Base-by-base conservation (phyloP, 2,329 filamentous ascomycete genomes). In the Hypoxylon sp. region DNA sequence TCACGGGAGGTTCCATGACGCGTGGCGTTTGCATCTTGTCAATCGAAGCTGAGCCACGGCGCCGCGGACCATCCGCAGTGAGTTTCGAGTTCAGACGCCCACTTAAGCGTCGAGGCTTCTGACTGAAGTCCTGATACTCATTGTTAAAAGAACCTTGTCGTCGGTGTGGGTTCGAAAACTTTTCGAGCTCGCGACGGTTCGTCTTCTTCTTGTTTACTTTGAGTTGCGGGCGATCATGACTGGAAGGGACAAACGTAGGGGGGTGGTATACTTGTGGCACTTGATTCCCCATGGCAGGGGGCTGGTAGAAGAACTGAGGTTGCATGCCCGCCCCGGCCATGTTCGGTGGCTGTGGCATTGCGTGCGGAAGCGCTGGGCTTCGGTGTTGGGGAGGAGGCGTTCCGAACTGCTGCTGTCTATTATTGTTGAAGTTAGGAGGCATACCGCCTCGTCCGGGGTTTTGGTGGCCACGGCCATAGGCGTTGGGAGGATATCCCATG, bases 321-420 rank as follows among this genome's bases (percentile, higher is more conserved):
- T 85, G 84, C 74, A 86, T 86, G 67, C 83, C 84, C 51, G 85
- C 85, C 43, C 84, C 81, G 59, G 76, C 85, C 88, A 89, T 89
- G 80, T 90, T 87, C 65, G 91, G 89, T 2, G 28, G 89, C 85
- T 60, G 90, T 69, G 70, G 89, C 88, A 65, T 91, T 86, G 81
- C 90, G 90, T 66, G 84, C 80, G 74, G 78, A 76, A 86, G 81
- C 56, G 79, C 80, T 71, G 74, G 79, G 72, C 74, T 82, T 75
- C 72, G 73, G 57, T 71, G 72, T 46, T 71, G 72, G 39, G 70
- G 81, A 72, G 82, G 80, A 52, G 82, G 80, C 76, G 85, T 85
- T 7, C 76, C 76, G 65, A 67, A 75, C 37, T 72, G 69, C 39
- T 72, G 73, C 68, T 70, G 73, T 44, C 78, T 79, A 59, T 82